Evolutionary conservation across 163 green algal species (phyloP).

Genomic region (Chlorella variabilis): DNA sequence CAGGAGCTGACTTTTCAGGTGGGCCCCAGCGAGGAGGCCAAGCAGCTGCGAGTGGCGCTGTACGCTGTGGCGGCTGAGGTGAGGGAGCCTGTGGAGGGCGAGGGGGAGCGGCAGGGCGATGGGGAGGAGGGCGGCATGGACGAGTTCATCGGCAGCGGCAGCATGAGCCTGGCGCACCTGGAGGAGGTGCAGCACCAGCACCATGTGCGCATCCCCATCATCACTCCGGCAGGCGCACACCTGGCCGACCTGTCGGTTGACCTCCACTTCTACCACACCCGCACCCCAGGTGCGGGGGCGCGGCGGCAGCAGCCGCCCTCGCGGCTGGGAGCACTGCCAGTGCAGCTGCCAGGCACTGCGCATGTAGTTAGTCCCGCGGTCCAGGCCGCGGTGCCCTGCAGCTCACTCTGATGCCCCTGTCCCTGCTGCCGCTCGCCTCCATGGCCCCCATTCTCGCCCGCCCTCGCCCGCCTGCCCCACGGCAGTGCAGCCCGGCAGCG

Average conservation of each 20-base stretch:
- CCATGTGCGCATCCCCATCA: constrained; percentile 9
- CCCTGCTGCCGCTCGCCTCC: too few species aligned
- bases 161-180: constrained; percentile 22
- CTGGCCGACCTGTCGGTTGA: constrained; percentile 21
- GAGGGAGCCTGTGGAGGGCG: background rate
- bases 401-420: too few species aligned
- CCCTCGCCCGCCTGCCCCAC: too few species aligned
- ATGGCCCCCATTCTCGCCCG: too few species aligned
- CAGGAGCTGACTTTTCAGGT: constrained; percentile 33
- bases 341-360: too few species aligned
- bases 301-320: too few species aligned
- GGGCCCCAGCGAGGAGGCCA: background rate
- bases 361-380: too few species aligned
- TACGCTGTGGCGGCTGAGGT: background rate
- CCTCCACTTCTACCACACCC: constrained; percentile 28
- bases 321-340: too few species aligned
- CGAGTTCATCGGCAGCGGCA: constrained; percentile 13
- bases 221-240: background rate
- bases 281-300: constrained; percentile 6
- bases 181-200: constrained; percentile 5
- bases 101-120: background rate
- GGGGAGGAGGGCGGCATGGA: background rate
- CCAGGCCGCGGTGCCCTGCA: too few species aligned
- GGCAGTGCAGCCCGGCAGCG: constrained; percentile 21
- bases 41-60: constrained; percentile 3